phyloP scores from a whole-genome alignment of 2,329 filamentous ascomycete genomes.

The Pseudogymnoascus sp. region DNA sequence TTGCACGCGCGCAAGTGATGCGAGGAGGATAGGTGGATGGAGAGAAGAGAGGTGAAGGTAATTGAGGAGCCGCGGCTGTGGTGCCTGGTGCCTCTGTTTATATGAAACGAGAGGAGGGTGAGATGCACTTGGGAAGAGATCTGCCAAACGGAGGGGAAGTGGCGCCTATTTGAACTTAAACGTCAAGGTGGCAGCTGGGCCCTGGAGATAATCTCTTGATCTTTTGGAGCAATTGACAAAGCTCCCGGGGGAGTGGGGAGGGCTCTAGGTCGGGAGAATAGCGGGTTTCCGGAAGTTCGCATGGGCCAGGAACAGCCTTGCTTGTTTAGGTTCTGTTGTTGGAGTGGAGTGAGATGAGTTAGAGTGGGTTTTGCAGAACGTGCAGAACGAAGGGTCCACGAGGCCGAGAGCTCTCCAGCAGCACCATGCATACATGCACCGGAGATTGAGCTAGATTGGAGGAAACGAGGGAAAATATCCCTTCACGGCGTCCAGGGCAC shows the following conservation, averaged over 20 bases:
- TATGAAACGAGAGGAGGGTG: background rate
- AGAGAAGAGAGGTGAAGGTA: background rate
- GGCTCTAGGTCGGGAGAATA: background rate
- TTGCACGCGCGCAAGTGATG: background rate
- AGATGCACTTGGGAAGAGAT: conserved; percentile 1
- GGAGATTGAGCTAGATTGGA: background rate
- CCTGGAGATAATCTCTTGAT: conserved; percentile 1
- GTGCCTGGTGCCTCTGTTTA: background rate
- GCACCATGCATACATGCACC: background rate
- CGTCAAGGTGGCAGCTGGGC: background rate
- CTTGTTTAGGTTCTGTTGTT: background rate
- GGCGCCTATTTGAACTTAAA: conserved; percentile 5
- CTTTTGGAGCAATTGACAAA: background rate
- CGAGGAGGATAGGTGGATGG: background rate
- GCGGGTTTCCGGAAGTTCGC: conserved; percentile 2
- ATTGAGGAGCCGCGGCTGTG: background rate
- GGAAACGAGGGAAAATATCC: background rate
- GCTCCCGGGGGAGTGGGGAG: background rate
- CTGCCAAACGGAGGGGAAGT: background rate
- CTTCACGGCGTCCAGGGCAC: background rate
- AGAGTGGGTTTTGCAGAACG: background rate
- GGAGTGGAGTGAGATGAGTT: background rate
- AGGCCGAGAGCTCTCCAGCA: background rate
- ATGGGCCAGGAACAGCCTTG: conserved; percentile 1
- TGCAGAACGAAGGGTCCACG: background rate